Base-by-base conservation (phyloP, 2,329 filamentous ascomycete species). In the Pseudocercospora musae region DNA sequence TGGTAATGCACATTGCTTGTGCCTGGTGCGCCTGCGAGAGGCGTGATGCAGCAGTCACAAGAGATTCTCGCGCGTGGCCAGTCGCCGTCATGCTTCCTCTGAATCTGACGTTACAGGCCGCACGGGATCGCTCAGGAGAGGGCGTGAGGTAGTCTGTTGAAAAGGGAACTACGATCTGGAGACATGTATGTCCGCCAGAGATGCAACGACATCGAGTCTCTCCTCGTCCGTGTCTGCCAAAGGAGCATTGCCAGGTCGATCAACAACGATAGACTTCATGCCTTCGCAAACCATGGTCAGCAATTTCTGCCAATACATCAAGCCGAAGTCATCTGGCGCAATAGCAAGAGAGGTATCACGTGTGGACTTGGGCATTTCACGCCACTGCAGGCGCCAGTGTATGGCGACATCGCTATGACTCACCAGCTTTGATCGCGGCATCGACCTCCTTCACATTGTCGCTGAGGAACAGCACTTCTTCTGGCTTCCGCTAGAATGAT, bases 401-500 rank as follows among this genome's bases (percentile, higher is more conserved):
- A 8, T 21, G 44, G 44, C 20, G 44, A 25, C 23, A 25, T 23
- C 23, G 20, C 20, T 23, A 11, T 25, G 44, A 53, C 52, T 54
- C 23, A 54, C 52, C 52, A 33, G 79, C 79, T 57, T 72, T 69
- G 46, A 72, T 71, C 5, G 80, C 80, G 18, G 80, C 80, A 66
- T 77, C 73, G 54, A 80, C 78, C 70, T 82, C 82, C 72, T 84
- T 85, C 50, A 90, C 82, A 72, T 92, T 92, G 77, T 95, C 91
- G 71, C 89, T 94, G 64, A 94, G 78, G 74, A 95, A 95, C n/a
- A 92, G 79, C 80, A 90, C 90, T 60, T 84, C 80, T 10, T 74
- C 75, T 18, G 81, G 74, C 55, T 78, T 69, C 60, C 81, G 64
- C 69, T 78, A 33, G 80, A 77, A 15, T 46, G 50, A n/a, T 9